Conservation (phyloP, 2,329 filamentous ascomycete species). For the Colletotrichum tropicale region DNA sequence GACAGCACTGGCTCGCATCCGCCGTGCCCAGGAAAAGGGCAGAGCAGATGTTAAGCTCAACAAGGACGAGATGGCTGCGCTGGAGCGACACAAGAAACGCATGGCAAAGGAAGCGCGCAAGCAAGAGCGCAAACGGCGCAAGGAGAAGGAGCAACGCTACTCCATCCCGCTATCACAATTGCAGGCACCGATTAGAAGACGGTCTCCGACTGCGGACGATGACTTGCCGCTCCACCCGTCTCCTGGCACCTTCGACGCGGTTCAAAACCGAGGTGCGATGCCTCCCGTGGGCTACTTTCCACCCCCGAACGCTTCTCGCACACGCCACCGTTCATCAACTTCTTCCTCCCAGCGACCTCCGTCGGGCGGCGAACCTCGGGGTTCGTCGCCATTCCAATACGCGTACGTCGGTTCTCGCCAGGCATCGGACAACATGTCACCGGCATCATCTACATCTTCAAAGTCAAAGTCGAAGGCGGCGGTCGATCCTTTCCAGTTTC, state of each 20-base stretch:
- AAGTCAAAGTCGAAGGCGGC: constrained; percentile 29
- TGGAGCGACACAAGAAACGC: constrained; percentile 71
- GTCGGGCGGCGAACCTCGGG: constrained; percentile 35
- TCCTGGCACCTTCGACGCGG: constrained; percentile 39
- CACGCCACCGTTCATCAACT: constrained; percentile 47
- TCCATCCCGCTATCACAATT: constrained; percentile 59
- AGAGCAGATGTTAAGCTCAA: constrained; percentile 81
- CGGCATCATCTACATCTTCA: constrained; percentile 31
- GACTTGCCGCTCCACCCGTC: constrained; percentile 42
- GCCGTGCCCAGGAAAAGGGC: constrained; percentile 76
- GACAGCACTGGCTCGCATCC: constrained; percentile 79
- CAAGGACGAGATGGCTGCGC: constrained; percentile 78
- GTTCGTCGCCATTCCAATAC: constrained; percentile 50
- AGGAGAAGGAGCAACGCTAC: constrained; percentile 50
- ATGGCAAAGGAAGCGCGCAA: constrained; percentile 51
- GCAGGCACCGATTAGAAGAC: constrained; percentile 44
- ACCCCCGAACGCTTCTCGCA: constrained; percentile 45
- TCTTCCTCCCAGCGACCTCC: constrained; percentile 41
- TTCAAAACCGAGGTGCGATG: constrained; percentile 38
- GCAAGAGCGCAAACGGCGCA: constrained; percentile 41
- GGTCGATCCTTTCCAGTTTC: constrained; percentile 58
- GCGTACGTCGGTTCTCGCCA: constrained; percentile 48
- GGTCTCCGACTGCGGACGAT: constrained; percentile 35
- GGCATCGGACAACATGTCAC: constrained; percentile 44
- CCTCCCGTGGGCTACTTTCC: constrained; percentile 59